Base-by-base conservation (phyloP, 2,329 filamentous ascomycete species). In the Madurella fahalii region DNA sequence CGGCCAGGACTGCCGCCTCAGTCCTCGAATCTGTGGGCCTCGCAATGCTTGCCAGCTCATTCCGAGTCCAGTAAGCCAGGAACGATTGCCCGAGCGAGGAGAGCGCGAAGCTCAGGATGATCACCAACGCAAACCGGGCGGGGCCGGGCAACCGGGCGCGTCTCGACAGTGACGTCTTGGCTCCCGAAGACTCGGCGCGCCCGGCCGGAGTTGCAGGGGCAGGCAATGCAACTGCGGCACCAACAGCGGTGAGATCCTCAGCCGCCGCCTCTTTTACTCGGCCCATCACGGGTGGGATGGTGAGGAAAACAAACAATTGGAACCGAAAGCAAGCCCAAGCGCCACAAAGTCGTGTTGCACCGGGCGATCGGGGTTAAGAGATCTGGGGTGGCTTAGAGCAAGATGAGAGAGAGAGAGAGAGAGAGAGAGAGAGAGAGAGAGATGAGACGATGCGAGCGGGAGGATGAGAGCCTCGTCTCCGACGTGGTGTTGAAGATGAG, bases 41-140 rank as follows among this genome's bases (percentile, higher is more conserved):
- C 68, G 83, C 87, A 55, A 93, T 79, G 25, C 74, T 73, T 1
- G 84, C 83, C 40, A 95, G 74, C 68, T 92, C 85, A 7, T 80
- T 82, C 13, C 78, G 76, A 5, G 82, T 84, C 58, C 83, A 77
- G 39, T 80, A 77, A 46, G 82, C 77, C 7, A 82, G 74, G 50
- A 86, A 67, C 45, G 83, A 82, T 69, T 88, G 87, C 7, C 89
- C 78, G 16, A 84, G 64, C 15, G 81, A 78, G 59, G 84, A 87
- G 54, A 90, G 71, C 32, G 76, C 73, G 54, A 92, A 76, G 70
- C 78, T 84, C 61, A 83, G 66, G 17, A 76, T 65, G 9, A 77
- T 74, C 17, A 78, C 72, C 4, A 83, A 70, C 9, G 79, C 80
- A 61, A 84, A 83, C 54, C 76, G 75, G n/a, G 77, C 59, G 12